phyloP scores from a whole-genome alignment of 257 asterid species.

The Fraxinus americana region DNA sequence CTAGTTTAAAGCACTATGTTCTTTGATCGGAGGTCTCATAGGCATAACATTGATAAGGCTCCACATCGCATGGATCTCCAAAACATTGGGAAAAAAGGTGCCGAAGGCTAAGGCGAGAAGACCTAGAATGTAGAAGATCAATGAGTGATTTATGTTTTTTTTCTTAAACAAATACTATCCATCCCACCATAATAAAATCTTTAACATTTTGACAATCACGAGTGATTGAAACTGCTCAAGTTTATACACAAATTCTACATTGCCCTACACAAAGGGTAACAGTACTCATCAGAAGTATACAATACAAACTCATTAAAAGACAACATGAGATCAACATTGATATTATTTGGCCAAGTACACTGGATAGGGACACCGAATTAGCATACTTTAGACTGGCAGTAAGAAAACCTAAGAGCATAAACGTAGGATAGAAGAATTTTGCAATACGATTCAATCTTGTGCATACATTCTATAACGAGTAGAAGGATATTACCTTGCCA shows the following conservation, averaged over 20 bases:
- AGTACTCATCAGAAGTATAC: constrained; percentile 13
- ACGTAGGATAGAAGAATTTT: neutral
- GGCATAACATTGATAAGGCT: no score
- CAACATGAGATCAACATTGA: constrained; percentile 6
- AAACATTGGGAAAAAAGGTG: no score
- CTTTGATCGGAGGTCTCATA: no score
- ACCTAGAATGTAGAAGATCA: no score
- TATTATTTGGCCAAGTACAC: constrained; percentile 5
- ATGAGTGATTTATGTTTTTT: neutral
- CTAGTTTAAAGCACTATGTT: no score
- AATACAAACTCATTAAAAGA: constrained; percentile 14
- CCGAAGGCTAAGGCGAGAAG: no score
- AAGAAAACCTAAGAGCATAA: neutral
- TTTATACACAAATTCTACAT: neutral
- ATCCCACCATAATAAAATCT: no score
- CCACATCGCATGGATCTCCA: no score
- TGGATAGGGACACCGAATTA: neutral
- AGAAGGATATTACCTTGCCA: neutral
- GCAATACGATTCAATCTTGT: neutral
- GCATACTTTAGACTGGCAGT: neutral
- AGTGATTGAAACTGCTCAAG: neutral
- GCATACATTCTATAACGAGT: neutral
- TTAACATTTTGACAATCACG: no score
- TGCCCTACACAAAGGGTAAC: neutral
- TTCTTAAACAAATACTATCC: no score